These are phyloP conservation scores for Trichoderma gracile DNA, from an alignment of 2,329 filamentous ascomycete genomes.

Conservation along the genomic window DNA sequence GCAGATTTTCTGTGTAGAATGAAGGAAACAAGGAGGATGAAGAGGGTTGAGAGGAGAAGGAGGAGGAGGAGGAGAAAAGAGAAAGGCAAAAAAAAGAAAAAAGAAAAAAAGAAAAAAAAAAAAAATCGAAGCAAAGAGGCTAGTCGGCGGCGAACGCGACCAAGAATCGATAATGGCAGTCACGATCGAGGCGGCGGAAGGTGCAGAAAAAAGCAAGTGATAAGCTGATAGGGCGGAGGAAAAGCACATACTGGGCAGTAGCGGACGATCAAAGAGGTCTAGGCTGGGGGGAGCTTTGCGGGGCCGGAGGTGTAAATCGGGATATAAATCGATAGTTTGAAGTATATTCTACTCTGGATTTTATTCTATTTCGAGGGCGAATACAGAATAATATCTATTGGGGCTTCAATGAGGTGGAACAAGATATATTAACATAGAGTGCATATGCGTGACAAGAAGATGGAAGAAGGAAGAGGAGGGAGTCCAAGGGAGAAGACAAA, in stretches of 20 bases:
- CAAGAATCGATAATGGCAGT: background rate
- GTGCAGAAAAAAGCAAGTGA: constrained; percentile 12
- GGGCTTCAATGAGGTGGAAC: too few species aligned
- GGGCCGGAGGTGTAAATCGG: background rate
- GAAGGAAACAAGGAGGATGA: background rate
- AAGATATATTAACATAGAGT: too few species aligned
- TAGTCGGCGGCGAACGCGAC: constrained; percentile 1
- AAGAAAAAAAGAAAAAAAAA: background rate
- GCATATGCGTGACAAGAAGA: too few species aligned
- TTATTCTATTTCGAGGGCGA: background rate
- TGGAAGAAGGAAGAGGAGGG: background rate
- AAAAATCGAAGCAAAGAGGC: background rate
- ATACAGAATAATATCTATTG: too few species aligned
- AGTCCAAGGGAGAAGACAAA: background rate
- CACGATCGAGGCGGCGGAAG: constrained; percentile 2
- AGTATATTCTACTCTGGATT: background rate
- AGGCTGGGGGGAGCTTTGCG: background rate
- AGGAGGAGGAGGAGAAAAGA: background rate
- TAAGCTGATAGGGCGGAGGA: constrained; percentile 7
- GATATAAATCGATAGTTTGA: too few species aligned
- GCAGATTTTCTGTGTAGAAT: constrained; percentile 28
- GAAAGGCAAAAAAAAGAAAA: background rate
- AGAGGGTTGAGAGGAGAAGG: background rate
- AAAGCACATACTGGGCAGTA: constrained; percentile 12
- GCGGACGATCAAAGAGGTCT: background rate